Evolutionary conservation across 495 filamentous ascomycete species (phyloP), one percentile per base, ranked within the genome.

Genomic region (Aspergillus wentii): DNA sequence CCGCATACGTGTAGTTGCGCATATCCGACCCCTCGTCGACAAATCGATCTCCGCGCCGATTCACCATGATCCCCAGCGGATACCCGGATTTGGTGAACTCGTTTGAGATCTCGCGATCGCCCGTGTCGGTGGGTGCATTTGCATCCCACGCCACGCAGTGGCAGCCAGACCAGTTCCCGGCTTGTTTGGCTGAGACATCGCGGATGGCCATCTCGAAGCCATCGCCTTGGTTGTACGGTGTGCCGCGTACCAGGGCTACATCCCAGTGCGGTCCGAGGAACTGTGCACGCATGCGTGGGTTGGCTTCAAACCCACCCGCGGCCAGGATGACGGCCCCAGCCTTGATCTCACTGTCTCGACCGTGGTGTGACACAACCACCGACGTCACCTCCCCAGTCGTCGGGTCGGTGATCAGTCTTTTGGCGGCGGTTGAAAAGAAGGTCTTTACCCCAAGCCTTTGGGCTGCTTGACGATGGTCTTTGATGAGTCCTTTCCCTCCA

Each of bases 11-110:
- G 44, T 72, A 82, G 44, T 82, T 82, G 5, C 78, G 61, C 38
- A 79, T 50, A 48, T 83, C 79, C 9, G 66, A 46, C 4, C 79
- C 79, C 43, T 84, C 79, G 46, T 84, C 79, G 1, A 82, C 75
- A 45, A 83, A 83, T 10, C 79, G 55, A 20, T 66, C 51, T 1
- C 80, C 80, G 1, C 71, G 45, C 1, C 52, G 33, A 38, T 84
- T 83, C 9, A 83, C 33, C 74, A 80, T 82, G 4, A 84, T 36
- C 1, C 78, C 80, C 0, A 84, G 57, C 2, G 80, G 80, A 39
- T 83, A 84, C 3, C 80, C 80, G 11, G 69, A 76, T 43, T 82
- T 84, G 5, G 80, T 84, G 49, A 71, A 84, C 52, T 79, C 66
- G 36, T 84, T 84, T 29, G 78, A 75, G 5, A 74, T 40, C 10